These are phyloP conservation scores for Neonectria neomacrospora DNA, from an alignment of 2,329 filamentous ascomycete species.

Conservation along the genomic window DNA sequence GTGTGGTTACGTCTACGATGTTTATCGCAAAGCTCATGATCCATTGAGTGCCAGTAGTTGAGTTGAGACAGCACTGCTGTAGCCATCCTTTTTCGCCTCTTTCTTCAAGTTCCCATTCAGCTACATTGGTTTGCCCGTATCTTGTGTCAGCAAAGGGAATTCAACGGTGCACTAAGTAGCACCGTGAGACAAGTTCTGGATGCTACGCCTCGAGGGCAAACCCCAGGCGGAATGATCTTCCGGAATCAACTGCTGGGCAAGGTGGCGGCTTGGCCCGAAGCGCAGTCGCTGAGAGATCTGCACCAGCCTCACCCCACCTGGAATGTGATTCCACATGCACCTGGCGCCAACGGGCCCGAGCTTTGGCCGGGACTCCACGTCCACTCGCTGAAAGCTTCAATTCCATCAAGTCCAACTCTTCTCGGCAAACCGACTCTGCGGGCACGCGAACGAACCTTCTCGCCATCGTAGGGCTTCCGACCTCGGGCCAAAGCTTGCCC, in stretches of 20 bases:
- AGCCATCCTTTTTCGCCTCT: not conserved
- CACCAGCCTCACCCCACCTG: slow-evolving; percentile 8
- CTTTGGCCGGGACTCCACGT: slow-evolving; percentile 11
- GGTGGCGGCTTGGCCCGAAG: slow-evolving; percentile 19
- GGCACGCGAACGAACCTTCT: slow-evolving; percentile 11
- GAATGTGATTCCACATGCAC: slow-evolving; percentile 23
- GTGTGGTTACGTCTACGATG: slow-evolving; percentile 1
- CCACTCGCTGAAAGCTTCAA: not conserved
- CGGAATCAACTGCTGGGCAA: not conserved
- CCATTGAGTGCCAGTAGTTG: not conserved
- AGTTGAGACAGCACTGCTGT: not conserved
- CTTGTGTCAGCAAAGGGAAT: not conserved
- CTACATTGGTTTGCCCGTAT: not conserved
- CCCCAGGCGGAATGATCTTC: not conserved
- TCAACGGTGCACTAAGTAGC: not conserved
- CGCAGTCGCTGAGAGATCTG: slow-evolving; percentile 13
- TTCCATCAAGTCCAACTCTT: slow-evolving; percentile 3
- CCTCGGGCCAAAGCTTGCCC: slow-evolving; percentile 4
- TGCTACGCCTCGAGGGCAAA: not conserved
- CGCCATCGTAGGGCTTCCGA: slow-evolving; percentile 1
- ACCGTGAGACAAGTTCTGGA: too few species aligned
- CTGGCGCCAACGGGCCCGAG: slow-evolving; percentile 9
- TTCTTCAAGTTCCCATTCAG: not conserved
- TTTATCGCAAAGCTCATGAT: not conserved
- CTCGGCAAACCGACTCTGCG: slow-evolving; percentile 9